These are phyloP conservation scores for Immersiporthe knoxdaviesiana DNA, from an alignment of 2,329 filamentous ascomycete species.

Conservation along the genomic window DNA sequence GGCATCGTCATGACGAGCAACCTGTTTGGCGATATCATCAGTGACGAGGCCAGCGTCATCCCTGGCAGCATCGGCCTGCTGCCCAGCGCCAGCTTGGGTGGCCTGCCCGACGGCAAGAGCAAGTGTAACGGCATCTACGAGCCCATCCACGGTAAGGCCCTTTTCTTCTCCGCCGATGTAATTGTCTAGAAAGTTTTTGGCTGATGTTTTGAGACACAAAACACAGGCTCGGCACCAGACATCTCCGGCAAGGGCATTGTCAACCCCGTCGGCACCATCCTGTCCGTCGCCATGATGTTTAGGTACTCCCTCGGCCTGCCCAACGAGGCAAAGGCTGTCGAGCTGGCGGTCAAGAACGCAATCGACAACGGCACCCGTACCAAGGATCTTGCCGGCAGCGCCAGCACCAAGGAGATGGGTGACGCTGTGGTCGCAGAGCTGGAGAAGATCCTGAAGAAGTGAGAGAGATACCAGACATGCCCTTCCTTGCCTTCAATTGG, in stretches of 20 bases:
- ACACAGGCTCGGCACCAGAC: constrained; percentile 80
- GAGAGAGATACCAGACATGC: constrained; percentile 14
- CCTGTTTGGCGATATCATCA: constrained; percentile 94
- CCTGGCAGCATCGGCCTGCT: constrained; percentile 87
- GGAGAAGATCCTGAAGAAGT: constrained; percentile 63
- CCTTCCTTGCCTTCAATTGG: neutral
- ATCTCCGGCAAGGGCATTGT: constrained; percentile 91
- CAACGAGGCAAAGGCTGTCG: constrained; percentile 75
- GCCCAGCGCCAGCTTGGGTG: constrained; percentile 84
- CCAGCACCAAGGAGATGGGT: constrained; percentile 73
- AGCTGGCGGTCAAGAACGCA: constrained; percentile 77
- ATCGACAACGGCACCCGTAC: constrained; percentile 81
- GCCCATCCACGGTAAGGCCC: constrained; percentile 81
- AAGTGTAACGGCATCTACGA: constrained; percentile 95
- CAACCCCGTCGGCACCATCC: constrained; percentile 88
- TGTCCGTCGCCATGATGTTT: constrained; percentile 94
- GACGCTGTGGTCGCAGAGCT: constrained; percentile 80
- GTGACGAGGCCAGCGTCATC: constrained; percentile 92
- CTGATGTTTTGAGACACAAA: neutral
- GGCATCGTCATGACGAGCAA: constrained; percentile 93
- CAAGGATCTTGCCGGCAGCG: constrained; percentile 79
- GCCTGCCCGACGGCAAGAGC: constrained; percentile 81
- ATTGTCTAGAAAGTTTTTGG: neutral
- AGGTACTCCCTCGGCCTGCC: constrained; percentile 86
- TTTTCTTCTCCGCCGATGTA: neutral